A percentile compares a stretch with the other conserved stretches of the same genome.
These are phyloP conservation scores for Sporisorium graminicola DNA, from an alignment of 1,284 basidiomycete genomes.

Conservation along the genomic window DNA sequence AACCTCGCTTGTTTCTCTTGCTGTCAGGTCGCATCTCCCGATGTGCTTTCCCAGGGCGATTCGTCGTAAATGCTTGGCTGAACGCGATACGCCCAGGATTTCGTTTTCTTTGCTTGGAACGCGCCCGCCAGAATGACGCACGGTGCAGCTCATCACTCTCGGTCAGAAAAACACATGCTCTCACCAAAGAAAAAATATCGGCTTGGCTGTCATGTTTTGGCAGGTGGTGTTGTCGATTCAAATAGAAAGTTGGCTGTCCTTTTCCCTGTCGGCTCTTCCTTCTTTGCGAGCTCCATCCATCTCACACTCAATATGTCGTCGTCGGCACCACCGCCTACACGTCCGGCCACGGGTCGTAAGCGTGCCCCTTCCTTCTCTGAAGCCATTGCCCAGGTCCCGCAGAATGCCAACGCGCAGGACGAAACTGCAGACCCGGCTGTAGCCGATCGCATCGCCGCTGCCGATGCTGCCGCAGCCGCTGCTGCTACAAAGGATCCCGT, in stretches of 20 bases:
- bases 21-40: not conserved
- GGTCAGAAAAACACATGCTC: not conserved
- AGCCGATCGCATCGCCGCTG: conserved; percentile 41
- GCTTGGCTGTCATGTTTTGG: not conserved
- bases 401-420: conserved; percentile 50
- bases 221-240: not conserved
- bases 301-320: conserved; percentile 19
- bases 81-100: not conserved
- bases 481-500: conserved; percentile 21
- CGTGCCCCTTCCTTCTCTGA: conserved; percentile 50
- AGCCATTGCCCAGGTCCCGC: conserved; percentile 42
- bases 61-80: no score
- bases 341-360: conserved; percentile 34
- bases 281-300: not conserved
- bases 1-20: not conserved
- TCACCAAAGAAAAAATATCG: not conserved
- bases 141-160: not conserved
- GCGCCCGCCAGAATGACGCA: not conserved
- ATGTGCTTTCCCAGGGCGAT: not conserved
- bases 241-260: no score
- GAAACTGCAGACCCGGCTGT: conserved; percentile 44
- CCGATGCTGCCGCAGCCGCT: conserved; percentile 13
- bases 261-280: no score
- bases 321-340: conserved; percentile 42
- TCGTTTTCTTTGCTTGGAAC: not conserved